Evolutionary conservation across 2,329 filamentous ascomycete genomes (phyloP).

Genomic region (Botrytis porri): DNA sequence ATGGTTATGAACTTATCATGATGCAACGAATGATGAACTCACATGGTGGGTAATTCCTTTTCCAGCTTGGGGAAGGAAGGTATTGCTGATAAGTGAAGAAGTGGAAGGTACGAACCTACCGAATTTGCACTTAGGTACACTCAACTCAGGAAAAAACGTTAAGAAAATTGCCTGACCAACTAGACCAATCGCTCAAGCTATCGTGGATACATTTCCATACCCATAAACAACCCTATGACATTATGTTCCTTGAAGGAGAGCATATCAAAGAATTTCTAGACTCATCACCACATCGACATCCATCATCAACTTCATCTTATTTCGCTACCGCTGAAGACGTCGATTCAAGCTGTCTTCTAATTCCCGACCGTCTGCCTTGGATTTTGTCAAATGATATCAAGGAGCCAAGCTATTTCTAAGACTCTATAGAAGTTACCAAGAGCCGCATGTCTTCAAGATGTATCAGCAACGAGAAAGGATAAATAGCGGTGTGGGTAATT

Average conservation of each 20-base stretch:
- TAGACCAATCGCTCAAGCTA: background rate
- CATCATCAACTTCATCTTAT: background rate
- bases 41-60: background rate
- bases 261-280: background rate
- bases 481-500: slow-evolving; percentile 33
- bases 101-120: background rate
- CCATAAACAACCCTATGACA: background rate
- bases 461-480: background rate
- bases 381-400: background rate
- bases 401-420: background rate
- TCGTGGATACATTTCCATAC: background rate
- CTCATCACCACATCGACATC: background rate
- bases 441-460: background rate
- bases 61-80: background rate
- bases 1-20: background rate
- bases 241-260: background rate
- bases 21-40: background rate
- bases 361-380: background rate
- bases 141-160: background rate
- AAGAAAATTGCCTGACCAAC: background rate
- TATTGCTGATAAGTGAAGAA: background rate
- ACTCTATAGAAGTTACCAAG: background rate
- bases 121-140: background rate
- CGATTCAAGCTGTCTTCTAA: background rate
- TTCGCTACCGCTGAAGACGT: background rate